Percentiles rank a stretch among this genome's conserved stretches.
phyloP scores from a whole-genome alignment of 495 filamentous ascomycete species.

The Penicillium fimorum region DNA sequence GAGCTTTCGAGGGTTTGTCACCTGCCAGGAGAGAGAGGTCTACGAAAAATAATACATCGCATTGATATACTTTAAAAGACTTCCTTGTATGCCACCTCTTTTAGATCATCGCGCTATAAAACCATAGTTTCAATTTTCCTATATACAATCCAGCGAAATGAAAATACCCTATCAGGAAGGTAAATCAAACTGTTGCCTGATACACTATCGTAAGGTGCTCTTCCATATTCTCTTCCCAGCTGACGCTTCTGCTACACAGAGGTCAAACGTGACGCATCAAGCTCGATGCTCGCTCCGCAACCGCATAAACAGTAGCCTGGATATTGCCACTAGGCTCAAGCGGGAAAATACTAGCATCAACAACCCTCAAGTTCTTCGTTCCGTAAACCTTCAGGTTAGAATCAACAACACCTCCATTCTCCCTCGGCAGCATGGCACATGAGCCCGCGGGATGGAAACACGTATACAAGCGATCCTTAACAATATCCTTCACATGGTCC shows the following conservation, averaged over 20 bases:
- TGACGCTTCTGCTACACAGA: too few relatives aligned
- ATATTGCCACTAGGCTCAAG: slow-evolving; percentile 49
- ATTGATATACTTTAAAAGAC: not conserved
- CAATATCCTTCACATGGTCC: slow-evolving; percentile 21
- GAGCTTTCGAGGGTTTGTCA: too few relatives aligned
- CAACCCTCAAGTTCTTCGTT: slow-evolving; percentile 45
- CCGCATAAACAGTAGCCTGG: slow-evolving; percentile 50
- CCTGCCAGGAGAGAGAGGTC: too few relatives aligned
- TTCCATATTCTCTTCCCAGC: too few relatives aligned
- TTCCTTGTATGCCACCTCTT: not conserved
- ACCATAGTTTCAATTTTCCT: not conserved
- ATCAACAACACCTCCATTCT: slow-evolving; percentile 45
- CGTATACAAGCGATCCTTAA: slow-evolving; percentile 18
- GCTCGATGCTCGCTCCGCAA: slow-evolving; percentile 52
- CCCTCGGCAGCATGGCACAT: slow-evolving; percentile 48
- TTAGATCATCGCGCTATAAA: not conserved
- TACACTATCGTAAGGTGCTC: too few relatives aligned
- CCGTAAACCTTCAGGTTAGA: slow-evolving; percentile 48
- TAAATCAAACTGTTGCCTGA: too few relatives aligned
- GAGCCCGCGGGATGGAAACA: slow-evolving; percentile 25
- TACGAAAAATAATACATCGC: too few relatives aligned
- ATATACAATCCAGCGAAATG: not conserved
- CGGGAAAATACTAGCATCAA: slow-evolving; percentile 57
- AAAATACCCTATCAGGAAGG: not conserved
- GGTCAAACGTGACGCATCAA: too few relatives aligned